A percentile compares a stretch with the other conserved stretches of the same genome.
phyloP scores from a whole-genome alignment of 1,284 basidiomycete genomes.

The Cystobasidium sp. region DNA sequence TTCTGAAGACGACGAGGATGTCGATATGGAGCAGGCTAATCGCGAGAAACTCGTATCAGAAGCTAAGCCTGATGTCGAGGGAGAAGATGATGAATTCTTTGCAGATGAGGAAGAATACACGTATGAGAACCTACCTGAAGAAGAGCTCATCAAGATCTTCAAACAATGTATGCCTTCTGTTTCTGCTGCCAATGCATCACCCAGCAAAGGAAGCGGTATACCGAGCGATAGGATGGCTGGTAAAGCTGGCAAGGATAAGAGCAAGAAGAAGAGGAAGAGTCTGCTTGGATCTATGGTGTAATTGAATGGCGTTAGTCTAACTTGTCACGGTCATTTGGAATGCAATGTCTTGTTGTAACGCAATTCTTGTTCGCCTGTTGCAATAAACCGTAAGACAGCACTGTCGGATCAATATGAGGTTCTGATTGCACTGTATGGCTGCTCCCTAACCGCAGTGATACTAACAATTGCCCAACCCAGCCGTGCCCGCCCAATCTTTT shows the following conservation, averaged over 20 bases:
- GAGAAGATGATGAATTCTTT: not conserved
- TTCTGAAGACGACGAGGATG: not conserved
- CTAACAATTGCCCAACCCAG: too few relatives aligned
- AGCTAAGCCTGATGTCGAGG: not conserved
- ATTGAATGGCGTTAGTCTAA: not conserved
- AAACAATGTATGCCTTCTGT: constrained; percentile 5
- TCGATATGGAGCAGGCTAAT: not conserved
- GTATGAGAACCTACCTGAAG: constrained; percentile 14
- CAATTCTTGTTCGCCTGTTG: too few relatives aligned
- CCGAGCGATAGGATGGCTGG: constrained; percentile 24
- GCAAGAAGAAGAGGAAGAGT: constrained; percentile 31
- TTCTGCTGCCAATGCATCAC: not conserved
- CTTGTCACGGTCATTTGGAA: too few relatives aligned
- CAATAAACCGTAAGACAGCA: too few relatives aligned
- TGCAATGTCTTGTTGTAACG: too few relatives aligned
- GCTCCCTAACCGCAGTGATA: too few relatives aligned
- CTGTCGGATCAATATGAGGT: too few relatives aligned
- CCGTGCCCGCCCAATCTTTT: too few relatives aligned
- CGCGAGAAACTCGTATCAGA: not conserved
- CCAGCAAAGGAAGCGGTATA: not conserved
- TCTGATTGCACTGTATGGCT: too few relatives aligned
- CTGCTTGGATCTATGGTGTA: constrained; percentile 22
- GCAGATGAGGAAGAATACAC: not conserved
- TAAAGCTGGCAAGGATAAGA: constrained; percentile 1
- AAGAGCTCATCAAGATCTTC: constrained; percentile 21